Conservation (phyloP, 2,329 filamentous ascomycete species). For the Penicillium corylophilum region DNA sequence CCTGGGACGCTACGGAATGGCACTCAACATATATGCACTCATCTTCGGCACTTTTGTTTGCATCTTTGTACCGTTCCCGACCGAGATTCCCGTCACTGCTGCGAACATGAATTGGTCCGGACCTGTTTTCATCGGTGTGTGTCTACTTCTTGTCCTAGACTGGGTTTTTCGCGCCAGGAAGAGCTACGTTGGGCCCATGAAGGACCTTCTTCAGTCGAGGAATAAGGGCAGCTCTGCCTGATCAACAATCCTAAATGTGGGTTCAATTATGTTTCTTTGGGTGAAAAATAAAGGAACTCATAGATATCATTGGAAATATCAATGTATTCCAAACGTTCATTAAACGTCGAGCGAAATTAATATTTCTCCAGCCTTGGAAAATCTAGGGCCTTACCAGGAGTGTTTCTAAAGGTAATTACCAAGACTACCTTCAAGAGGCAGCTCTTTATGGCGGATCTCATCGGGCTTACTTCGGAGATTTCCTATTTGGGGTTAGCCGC, state of each 20-base stretch:
- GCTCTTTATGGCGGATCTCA: not conserved
- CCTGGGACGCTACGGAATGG: conserved; percentile 25
- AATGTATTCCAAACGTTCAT: not conserved
- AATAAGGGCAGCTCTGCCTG: conserved; percentile 1
- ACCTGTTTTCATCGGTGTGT: conserved; percentile 30
- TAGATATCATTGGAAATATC: not conserved
- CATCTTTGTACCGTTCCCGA: conserved; percentile 37
- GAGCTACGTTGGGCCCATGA: conserved; percentile 9
- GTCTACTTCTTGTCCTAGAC: conserved; percentile 11
- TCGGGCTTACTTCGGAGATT: not conserved
- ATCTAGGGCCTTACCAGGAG: too few relatives aligned
- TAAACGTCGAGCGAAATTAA: not conserved
- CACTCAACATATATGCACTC: conserved; percentile 38
- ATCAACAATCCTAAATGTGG: not conserved
- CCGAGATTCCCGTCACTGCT: conserved; percentile 32
- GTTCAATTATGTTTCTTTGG: not conserved
- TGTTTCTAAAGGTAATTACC: not conserved
- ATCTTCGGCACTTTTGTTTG: conserved; percentile 33
- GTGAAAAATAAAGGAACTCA: not conserved
- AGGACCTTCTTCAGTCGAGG: conserved; percentile 6
- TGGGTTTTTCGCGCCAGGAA: conserved; percentile 14
- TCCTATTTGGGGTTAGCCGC: not conserved
- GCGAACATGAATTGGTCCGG: conserved; percentile 42
- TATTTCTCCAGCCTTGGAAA: too few relatives aligned
- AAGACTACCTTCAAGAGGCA: not conserved